These are phyloP conservation scores for Vinca major DNA, from an alignment of 305 asterid genomes.

Conservation along the genomic window DNA sequence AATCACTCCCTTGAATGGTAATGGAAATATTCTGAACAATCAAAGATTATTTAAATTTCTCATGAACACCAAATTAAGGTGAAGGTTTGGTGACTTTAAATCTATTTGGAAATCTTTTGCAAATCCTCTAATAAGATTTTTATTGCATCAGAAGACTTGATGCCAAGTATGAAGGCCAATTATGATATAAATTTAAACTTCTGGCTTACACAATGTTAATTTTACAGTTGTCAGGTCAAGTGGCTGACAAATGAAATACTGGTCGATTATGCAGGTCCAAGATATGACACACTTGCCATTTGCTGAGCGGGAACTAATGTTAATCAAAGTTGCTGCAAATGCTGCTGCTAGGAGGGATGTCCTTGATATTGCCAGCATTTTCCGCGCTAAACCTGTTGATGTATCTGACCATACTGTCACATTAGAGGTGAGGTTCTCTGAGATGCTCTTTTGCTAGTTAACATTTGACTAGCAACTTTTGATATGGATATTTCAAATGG, in stretches of 20 bases:
- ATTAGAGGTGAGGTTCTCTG: slow-evolving; percentile 46
- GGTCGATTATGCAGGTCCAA: slow-evolving; percentile 46
- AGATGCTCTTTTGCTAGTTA: slow-evolving; percentile 8
- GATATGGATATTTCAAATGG: neutral
- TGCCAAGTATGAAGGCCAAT: neutral
- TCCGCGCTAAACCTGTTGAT: slow-evolving; percentile 88
- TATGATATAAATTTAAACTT: neutral
- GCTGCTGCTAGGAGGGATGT: slow-evolving; percentile 79
- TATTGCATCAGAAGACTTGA: neutral
- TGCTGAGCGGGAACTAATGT: slow-evolving; percentile 92
- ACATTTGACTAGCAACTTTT: neutral
- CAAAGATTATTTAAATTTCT: neutral
- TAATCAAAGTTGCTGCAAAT: slow-evolving; percentile 80
- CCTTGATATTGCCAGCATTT: slow-evolving; percentile 82
- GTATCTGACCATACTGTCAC: slow-evolving; percentile 92
- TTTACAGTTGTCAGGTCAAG: neutral
- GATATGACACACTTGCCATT: slow-evolving; percentile 73
- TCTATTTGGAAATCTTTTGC: neutral
- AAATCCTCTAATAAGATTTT: neutral
- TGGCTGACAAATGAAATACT: slow-evolving; percentile 16
- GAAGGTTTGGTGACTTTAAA: neutral
- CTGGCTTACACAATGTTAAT: neutral
- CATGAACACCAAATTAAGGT: neutral
- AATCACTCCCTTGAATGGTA: neutral
- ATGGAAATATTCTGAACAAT: neutral